Conservation (phyloP, 768 basidiomycete genomes). For the Leucocoprinus leucothites region DNA sequence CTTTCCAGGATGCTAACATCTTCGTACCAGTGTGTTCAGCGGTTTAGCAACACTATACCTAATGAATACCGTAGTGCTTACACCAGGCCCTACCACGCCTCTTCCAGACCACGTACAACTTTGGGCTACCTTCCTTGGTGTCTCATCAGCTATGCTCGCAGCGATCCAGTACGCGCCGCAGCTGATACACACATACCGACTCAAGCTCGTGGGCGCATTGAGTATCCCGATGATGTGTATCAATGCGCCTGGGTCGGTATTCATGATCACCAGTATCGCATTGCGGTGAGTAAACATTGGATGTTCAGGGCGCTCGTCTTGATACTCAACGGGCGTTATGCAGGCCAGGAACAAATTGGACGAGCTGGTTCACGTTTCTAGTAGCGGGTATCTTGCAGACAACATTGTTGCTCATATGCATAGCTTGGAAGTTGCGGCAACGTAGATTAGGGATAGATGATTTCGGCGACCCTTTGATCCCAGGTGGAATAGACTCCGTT, state of each 20-base stretch:
- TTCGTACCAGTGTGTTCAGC: too few species aligned
- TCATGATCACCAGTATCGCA: conserved; percentile 83
- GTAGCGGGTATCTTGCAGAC: conserved; percentile 85
- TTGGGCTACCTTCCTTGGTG: conserved; percentile 84
- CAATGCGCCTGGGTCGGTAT: conserved; percentile 62
- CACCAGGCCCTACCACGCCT: conserved; percentile 46
- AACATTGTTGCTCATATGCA: conserved; percentile 77
- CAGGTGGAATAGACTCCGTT: too few species aligned
- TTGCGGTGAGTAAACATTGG: conserved; percentile 39
- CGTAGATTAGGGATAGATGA: conserved; percentile 76
- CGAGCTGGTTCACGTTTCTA: conserved; percentile 83
- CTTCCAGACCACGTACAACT: conserved; percentile 84
- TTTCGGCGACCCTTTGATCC: conserved; percentile 75
- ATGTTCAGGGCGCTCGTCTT: not conserved
- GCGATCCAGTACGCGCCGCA: conserved; percentile 88
- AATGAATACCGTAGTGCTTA: too few species aligned
- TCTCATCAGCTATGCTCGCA: conserved; percentile 75
- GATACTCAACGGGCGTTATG: not conserved
- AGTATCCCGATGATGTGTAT: conserved; percentile 64
- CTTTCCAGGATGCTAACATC: too few species aligned
- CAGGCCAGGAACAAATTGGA: conserved; percentile 82
- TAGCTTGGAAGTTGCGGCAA: conserved; percentile 83
- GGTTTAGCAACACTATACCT: too few species aligned
- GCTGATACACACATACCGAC: conserved; percentile 70
- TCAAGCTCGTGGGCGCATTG: conserved; percentile 85